Evolutionary conservation across 2,329 filamentous ascomycete genomes (phyloP).

Genomic region (Epichloe hybrida): DNA sequence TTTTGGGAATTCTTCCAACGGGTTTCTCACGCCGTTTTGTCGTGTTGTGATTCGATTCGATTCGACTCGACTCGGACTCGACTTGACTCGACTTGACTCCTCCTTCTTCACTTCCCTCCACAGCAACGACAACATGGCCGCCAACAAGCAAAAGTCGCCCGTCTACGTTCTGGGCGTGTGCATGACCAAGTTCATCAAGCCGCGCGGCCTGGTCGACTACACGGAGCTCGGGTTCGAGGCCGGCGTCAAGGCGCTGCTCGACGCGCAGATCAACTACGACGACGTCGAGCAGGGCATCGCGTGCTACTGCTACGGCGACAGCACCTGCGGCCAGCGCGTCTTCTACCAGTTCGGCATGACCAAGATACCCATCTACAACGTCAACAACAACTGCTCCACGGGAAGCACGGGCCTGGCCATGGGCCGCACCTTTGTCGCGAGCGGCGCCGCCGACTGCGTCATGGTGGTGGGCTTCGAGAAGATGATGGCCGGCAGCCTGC

Average conservation of each 20-base stretch:
- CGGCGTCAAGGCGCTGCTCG: slow-evolving; percentile 72
- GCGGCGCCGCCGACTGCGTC: slow-evolving; percentile 75
- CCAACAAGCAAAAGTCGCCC: slow-evolving; percentile 36
- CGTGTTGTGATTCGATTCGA: too few species aligned
- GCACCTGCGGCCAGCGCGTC: slow-evolving; percentile 85
- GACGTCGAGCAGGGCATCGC: slow-evolving; percentile 89
- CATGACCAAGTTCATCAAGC: slow-evolving; percentile 99
- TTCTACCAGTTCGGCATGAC: slow-evolving; percentile 99
- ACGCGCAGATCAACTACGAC: slow-evolving; percentile 88
- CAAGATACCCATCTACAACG: slow-evolving; percentile 89
- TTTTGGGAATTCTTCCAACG: too few species aligned
- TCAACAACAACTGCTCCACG: slow-evolving; percentile 97
- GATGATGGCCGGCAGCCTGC: slow-evolving; percentile 86
- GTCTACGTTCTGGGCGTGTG: slow-evolving; percentile 91
- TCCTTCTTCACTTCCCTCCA: neutral
- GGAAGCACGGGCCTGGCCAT: slow-evolving; percentile 85
- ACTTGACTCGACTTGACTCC: too few species aligned
- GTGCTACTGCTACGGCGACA: slow-evolving; percentile 98
- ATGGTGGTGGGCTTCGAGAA: slow-evolving; percentile 95
- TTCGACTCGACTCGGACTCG: too few species aligned
- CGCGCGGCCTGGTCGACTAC: slow-evolving; percentile 85
- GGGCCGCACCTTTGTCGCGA: slow-evolving; percentile 63
- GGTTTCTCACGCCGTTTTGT: too few species aligned
- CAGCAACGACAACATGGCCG: slow-evolving; percentile 25
- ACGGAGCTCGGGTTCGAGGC: slow-evolving; percentile 89